Evolutionary conservation across 2,329 filamentous ascomycete genomes (phyloP), one percentile per base, ranked within the genome.

Genomic region (Trichoderma sp.): DNA sequence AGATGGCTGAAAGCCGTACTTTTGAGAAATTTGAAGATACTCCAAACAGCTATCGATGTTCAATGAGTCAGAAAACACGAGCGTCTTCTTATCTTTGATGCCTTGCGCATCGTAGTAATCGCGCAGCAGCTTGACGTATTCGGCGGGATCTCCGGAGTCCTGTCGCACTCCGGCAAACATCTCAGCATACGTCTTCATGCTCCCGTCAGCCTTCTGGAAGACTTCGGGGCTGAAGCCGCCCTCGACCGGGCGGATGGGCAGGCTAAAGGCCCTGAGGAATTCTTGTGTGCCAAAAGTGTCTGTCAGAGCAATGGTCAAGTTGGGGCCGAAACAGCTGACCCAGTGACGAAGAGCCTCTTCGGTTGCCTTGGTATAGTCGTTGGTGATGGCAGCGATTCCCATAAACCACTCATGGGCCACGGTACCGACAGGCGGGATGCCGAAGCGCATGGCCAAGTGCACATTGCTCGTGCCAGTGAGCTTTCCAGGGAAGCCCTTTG

Each of bases 321-420:
- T 90, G 43, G 86, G 89, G 4, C 96, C 96, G 77, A 97, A 99
- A 70, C 92, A 97, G 64, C 90, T 89, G 39, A 97, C 87, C 96
- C 96, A 99, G 78, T 96, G 93, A 69, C 89, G 85, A 73, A 99
- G 82, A 0, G 93, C 94, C 72, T 90, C 86, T 78, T 97, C 93
- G 46, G 94, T 97, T 3, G 96, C 94, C 71, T 87, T 85, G 73
- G 89, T 86, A 77, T 99, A 99, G 80, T 97, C 88, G 71, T 93
- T 86, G 5, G 91, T 92, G 74, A 97, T 93, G 49, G 96, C 94
- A 0, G 96, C 96, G 71, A 97, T 95, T 52, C 93, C 94, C 96
- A 99, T 99, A 83, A 97, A 98, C 96, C 96, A 99, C 81, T 99
- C 96, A 77, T 99, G 96, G 0, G 96, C 96, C 2, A 89, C 87